Evolutionary conservation across 208 protist genomes (phyloP), one percentile per base, ranked within the genome.

Genomic region (Leishmania tropica): DNA sequence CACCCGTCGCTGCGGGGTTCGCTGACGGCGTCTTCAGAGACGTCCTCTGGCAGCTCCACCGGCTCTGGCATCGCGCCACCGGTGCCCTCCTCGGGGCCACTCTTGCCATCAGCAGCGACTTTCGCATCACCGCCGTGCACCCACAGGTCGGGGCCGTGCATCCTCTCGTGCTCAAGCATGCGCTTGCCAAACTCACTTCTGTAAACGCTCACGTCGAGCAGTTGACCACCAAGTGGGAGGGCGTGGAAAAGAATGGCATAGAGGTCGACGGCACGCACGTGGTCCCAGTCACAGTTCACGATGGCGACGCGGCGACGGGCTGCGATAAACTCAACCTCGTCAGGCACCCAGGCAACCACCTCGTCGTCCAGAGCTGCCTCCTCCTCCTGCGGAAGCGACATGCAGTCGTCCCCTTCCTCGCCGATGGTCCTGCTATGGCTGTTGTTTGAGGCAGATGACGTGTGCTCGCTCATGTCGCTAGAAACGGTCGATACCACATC

Each of bases 241-340:
- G 99, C 99, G 76, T 99, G 96, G 65, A 98, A 95, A 54, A 99
- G 90, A n/a, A 99, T 85, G 0, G 97, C 94, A 80, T 98, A 98
- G 13, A 99, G 84, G 88, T 99, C 97, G n/a, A 95, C 92, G 24
- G 96, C 95, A 42, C 90, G 87, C 64, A 99, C 87, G 83, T 99
- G 93, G 68, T 99, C 97, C 98, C 98, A 99, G 89, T 99, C 97
- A 83, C 96, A 98, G 90, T 99, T 99, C 73, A 98, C 91, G 40
- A 99, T 91, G 24, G 98, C 98, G 53, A 99, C 68, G 42, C 99
- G 97, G 28, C 83, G 85, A 42, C 91, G 93, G 0, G 93, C 90
- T 58, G 95, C 92, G 64, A 89, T 93, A 70, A 92, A 86, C 79
- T 97, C 94, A 62, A 96, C 89, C 51, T 96, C 92, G 40, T 93